Percentiles rank a stretch among this genome's conserved stretches.
These are phyloP conservation scores for Exobasidium rhododendri DNA, from an alignment of 1,284 basidiomycete genomes.

Conservation along the genomic window DNA sequence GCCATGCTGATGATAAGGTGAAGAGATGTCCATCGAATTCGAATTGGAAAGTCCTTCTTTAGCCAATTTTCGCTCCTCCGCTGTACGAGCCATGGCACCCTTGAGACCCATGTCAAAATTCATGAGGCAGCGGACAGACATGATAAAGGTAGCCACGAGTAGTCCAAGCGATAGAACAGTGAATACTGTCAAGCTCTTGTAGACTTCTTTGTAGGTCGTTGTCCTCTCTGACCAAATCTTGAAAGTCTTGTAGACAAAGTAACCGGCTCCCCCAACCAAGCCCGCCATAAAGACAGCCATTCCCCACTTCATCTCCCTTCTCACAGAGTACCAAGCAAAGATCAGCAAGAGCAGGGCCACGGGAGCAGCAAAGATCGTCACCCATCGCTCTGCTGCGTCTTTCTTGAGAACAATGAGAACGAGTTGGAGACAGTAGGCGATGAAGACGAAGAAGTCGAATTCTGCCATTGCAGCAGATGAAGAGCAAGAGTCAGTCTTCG, in stretches of 20 bases:
- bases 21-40: slow-evolving; percentile 20
- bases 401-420: slow-evolving; percentile 40
- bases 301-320: slow-evolving; percentile 35
- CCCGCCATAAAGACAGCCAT: slow-evolving; percentile 35
- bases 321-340: slow-evolving; percentile 42
- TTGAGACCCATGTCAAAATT: slow-evolving; percentile 46
- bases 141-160: slow-evolving; percentile 31
- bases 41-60: slow-evolving; percentile 22
- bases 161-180: slow-evolving; percentile 37
- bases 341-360: slow-evolving; percentile 35
- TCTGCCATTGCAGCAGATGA: slow-evolving; percentile 15
- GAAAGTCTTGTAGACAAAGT: slow-evolving; percentile 44
- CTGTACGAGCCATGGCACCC: slow-evolving; percentile 27
- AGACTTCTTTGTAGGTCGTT: slow-evolving; percentile 37
- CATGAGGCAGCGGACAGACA: slow-evolving; percentile 38
- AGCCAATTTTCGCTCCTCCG: background rate
- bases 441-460: slow-evolving; percentile 46
- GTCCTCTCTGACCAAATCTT: slow-evolving; percentile 38
- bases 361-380: slow-evolving; percentile 42
- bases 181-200: slow-evolving; percentile 47
- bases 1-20: slow-evolving; percentile 16
- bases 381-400: slow-evolving; percentile 32
- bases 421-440: slow-evolving; percentile 46
- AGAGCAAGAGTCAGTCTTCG: background rate
- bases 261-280: slow-evolving; percentile 35